Evolutionary conservation across 2,329 filamentous ascomycete species (phyloP), one percentile per base, ranked within the genome.

Genomic region (Claviceps africana): DNA sequence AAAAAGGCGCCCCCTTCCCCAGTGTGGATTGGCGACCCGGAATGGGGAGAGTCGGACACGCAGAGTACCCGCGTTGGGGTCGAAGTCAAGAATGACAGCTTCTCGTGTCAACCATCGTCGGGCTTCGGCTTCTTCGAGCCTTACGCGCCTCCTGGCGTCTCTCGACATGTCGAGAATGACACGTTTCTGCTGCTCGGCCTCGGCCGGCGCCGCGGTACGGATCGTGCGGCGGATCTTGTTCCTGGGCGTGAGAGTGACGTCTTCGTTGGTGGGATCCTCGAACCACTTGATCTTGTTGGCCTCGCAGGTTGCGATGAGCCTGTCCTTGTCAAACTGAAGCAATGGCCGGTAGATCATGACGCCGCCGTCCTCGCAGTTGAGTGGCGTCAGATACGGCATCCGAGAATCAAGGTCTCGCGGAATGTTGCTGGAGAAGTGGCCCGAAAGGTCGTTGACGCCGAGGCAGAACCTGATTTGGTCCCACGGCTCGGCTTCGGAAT

Each of bases 251-350:
- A 94, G 69, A 0, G 83, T 88, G 9, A 73, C 76, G 60, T 96
- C 85, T 17, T 73, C 66, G 62, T 98, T 98, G 1, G 90, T 96
- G 43, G 73, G 70, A 64, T 98, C 93, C 63, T 93, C 87, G 56
- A 88, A 86, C 85, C 88, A 97, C 0, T 71, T 68, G 10, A 94
- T 69, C 0, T 73, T 67, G 57, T 82, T 76, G n/a, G 76, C 72
- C 55, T 82, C 66, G 61, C 91, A 96, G 0, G 87, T 89, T 1
- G 81, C 79, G 44, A 84, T 74, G n/a, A 96, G 73, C 37, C 83
- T 73, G 49, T 79, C 74, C 68, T 97, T 94, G 54, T 75, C 70
- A 61, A 90, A 88, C 9, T 65, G 64, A 8, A 94, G 70, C 47
- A 93, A 67, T 3, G 88, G 88, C 8, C 88, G 78, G 59, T 83